These are phyloP conservation scores for Hypoxylon rickii DNA, from an alignment of 495 filamentous ascomycete genomes.

Conservation along the genomic window DNA sequence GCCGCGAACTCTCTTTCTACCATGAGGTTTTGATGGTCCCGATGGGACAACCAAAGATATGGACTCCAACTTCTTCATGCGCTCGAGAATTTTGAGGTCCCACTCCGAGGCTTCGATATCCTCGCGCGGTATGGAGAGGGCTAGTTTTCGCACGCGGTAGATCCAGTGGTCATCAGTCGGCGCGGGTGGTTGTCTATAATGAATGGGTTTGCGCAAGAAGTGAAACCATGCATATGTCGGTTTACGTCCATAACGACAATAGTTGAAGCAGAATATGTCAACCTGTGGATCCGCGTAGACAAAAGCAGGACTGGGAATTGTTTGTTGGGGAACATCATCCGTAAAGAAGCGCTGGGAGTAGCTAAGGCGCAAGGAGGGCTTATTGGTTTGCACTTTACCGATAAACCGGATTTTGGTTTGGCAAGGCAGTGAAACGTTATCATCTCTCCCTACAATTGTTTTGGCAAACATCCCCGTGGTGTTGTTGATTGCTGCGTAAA, in stretches of 20 bases:
- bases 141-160: not conserved
- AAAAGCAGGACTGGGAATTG: not conserved
- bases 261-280: conserved; percentile 12
- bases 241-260: not conserved
- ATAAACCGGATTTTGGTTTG: not conserved
- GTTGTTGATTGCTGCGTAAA: not conserved
- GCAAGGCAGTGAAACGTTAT: not conserved
- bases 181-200: not conserved
- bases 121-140: not conserved
- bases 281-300: conserved; percentile 1
- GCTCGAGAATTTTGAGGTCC: too few relatives aligned
- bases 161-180: conserved; percentile 13
- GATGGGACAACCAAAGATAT: too few relatives aligned
- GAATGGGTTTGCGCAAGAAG: conserved; percentile 12
- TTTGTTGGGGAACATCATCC: not conserved
- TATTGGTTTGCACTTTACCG: not conserved
- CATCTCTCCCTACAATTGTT: not conserved
- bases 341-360: too few relatives aligned
- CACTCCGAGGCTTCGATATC: too few relatives aligned
- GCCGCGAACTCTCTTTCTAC: too few relatives aligned
- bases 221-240: conserved; percentile 1
- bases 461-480: not conserved
- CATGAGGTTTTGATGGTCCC: too few relatives aligned
- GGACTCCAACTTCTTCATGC: too few relatives aligned
- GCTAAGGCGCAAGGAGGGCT: not conserved